phyloP scores from a whole-genome alignment of 495 filamentous ascomycete species.

The Articulospora tetracladia region DNA sequence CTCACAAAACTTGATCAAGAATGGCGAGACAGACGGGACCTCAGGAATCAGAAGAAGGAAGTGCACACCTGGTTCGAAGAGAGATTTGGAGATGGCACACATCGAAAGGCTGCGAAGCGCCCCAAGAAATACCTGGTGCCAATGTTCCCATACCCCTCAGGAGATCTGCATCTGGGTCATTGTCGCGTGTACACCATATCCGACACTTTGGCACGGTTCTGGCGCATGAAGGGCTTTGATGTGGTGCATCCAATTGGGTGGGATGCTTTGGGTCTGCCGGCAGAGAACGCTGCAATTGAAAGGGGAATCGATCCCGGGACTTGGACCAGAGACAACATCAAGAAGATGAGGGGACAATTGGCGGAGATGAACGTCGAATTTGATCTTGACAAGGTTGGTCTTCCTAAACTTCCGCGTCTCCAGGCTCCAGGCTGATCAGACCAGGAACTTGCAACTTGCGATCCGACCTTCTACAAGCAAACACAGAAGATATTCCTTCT shows the following conservation, averaged over 20 bases:
- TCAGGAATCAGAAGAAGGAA: conserved; percentile 17
- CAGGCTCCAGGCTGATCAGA: conserved; percentile 2
- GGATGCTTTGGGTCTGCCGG: conserved; percentile 89
- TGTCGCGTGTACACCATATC: conserved; percentile 88
- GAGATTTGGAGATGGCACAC: conserved; percentile 1
- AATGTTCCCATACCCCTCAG: conserved; percentile 94
- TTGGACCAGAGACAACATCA: conserved; percentile 80
- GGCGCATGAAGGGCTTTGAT: conserved; percentile 68
- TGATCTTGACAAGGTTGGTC: conserved; percentile 72
- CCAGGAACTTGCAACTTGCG: conserved; percentile 79
- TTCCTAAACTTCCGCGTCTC: conserved; percentile 24
- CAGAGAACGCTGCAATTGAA: conserved; percentile 93
- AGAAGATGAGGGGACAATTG: conserved; percentile 79
- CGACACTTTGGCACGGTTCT: conserved; percentile 76
- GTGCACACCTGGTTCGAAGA: background rate
- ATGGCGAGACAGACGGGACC: conserved; percentile 63
- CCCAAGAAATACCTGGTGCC: conserved; percentile 74
- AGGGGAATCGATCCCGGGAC: conserved; percentile 68
- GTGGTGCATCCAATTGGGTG: conserved; percentile 89
- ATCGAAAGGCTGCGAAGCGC: conserved; percentile 6
- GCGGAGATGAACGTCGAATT: conserved; percentile 70
- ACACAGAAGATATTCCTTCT: conserved; percentile 81
- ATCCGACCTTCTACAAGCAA: conserved; percentile 81
- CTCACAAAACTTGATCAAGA: conserved; percentile 65
- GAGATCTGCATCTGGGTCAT: conserved; percentile 85